Evolutionary conservation across 73 alveolate genomes (phyloP), one percentile per base, ranked within the genome.

Genomic region (Paramecium caudatum): DNA sequence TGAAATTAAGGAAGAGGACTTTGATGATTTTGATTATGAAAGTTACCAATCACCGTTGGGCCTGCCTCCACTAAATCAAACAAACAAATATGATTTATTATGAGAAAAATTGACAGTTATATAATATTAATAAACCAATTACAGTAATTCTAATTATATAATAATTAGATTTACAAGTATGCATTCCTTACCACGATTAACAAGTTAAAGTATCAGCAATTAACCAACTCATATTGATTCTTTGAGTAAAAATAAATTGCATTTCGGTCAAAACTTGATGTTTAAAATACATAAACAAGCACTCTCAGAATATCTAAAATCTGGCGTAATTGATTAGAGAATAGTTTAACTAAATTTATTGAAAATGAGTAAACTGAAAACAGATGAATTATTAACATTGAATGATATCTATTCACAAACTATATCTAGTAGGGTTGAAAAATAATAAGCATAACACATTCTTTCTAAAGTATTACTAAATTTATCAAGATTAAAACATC

Each of bases 31-130:
- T 12, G 80, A 55, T 21, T 6, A 27, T 4, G 80, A 55, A 55
- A 55, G 80, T 10, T 10, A 55, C 30, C 80, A 37, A 7, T 55
- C 80, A 1, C 80, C 80, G 23, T 8, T 55, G 30, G 80, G 80
- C 23, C 30, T 55, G 23, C 46, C 23, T 55, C 10, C 13, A 10
- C 7, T 27, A 15, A 55, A 55, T 10, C 37, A 55, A 23, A 23
- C 23, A 55, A 55, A 7, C 0, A 55, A 55, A 3, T 55, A 27
- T 23, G 80, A 55, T 5, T 55, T 27, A 55, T 55, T 19, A 27
- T 55, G 80, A 55, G 17, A 7, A 23, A 55, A 55, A 55, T n/a
- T n/a, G n/a, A 55, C 78, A 50, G 78, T 50, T 50, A 50, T 39
- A 50, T 3, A 23, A 55, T 55, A 55, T 21, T 55, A 4, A 27